phyloP scores from a whole-genome alignment of 345 rosid genomes.

The Populus alba region DNA sequence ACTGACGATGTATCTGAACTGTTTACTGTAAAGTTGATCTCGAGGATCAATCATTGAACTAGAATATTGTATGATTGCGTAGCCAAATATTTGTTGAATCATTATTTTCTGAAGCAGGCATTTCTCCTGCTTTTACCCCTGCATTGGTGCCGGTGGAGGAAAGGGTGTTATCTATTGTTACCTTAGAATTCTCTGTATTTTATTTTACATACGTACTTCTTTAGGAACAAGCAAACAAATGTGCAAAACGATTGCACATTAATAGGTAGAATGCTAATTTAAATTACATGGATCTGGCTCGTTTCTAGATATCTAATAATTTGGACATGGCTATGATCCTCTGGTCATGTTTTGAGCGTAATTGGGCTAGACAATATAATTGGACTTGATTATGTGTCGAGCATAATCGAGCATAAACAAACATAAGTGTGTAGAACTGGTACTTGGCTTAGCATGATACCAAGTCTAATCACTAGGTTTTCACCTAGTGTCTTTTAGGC shows the following conservation, averaged over 20 bases:
- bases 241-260: background rate
- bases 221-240: background rate
- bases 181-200: background rate
- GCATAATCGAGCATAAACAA: too few species aligned
- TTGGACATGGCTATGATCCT: too few species aligned
- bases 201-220: background rate
- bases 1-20: conserved; percentile 23
- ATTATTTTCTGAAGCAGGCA: background rate
- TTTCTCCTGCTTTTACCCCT: background rate
- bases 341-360: too few species aligned
- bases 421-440: too few species aligned
- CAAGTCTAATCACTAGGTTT: too few species aligned
- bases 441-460: too few species aligned
- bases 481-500: too few species aligned
- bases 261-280: too few species aligned
- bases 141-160: background rate
- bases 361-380: too few species aligned
- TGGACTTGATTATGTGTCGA: too few species aligned
- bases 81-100: conserved; percentile 20
- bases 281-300: too few species aligned
- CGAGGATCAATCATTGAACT: conserved; percentile 10
- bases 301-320: too few species aligned
- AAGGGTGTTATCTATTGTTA: background rate
- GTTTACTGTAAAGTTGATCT: conserved; percentile 28
- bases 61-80: conserved; percentile 16